These are phyloP conservation scores for Penicillium riverlandense DNA, from an alignment of 495 filamentous ascomycete genomes.

Conservation along the genomic window DNA sequence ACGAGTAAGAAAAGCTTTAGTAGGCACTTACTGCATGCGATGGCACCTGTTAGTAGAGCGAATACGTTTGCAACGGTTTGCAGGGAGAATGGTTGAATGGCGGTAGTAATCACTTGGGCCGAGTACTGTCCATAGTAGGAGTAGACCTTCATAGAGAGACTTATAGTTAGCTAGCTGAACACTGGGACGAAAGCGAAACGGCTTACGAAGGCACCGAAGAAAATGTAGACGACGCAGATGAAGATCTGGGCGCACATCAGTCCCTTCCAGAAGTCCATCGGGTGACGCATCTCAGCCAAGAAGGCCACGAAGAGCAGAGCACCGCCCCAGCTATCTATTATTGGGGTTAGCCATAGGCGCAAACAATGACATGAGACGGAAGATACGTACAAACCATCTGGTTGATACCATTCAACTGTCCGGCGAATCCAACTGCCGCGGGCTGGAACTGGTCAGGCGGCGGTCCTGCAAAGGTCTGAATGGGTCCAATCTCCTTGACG, in stretches of 20 bases:
- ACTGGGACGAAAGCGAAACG: too few relatives aligned
- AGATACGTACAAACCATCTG: constrained; percentile 34
- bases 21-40: constrained; percentile 35
- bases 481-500: too few relatives aligned
- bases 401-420: constrained; percentile 15
- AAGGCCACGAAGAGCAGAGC: constrained; percentile 54
- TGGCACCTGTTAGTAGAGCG: constrained; percentile 33
- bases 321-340: constrained; percentile 8
- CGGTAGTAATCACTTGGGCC: constrained; percentile 38
- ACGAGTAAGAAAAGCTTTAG: too few relatives aligned
- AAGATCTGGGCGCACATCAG: constrained; percentile 45
- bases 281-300: constrained; percentile 57
- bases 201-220: constrained; percentile 46
- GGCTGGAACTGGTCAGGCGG: constrained; percentile 9
- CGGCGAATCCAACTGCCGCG: constrained; percentile 7
- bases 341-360: too few relatives aligned
- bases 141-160: too few relatives aligned
- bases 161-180: too few relatives aligned
- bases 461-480: not conserved
- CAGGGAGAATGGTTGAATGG: constrained; percentile 38
- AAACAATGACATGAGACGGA: constrained; percentile 13
- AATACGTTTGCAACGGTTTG: constrained; percentile 52
- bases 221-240: constrained; percentile 44
- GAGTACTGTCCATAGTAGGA: constrained; percentile 46
- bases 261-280: constrained; percentile 56